A percentile compares a stretch with the other conserved stretches of the same genome.
phyloP scores from a whole-genome alignment of 139 green algal genomes.

The Chlorella sp. region DNA sequence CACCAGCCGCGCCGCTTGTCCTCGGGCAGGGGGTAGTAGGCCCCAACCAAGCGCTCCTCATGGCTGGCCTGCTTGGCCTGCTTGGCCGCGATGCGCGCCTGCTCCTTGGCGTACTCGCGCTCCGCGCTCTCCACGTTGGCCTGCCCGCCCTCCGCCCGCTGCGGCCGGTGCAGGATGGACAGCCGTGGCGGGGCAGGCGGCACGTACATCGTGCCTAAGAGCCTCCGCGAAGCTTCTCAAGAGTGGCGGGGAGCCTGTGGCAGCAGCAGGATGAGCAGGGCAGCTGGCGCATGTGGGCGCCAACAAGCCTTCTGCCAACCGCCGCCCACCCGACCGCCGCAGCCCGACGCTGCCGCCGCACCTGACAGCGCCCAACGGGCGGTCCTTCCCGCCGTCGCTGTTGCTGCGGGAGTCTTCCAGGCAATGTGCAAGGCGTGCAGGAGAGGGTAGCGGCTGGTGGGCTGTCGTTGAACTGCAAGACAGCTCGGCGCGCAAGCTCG shows the following conservation, averaged over 20 bases:
- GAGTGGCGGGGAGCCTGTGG: neutral
- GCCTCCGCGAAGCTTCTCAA: neutral
- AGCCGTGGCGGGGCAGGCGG: no score
- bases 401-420: no score
- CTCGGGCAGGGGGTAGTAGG: neutral
- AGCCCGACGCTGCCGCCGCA: neutral
- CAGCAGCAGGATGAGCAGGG: neutral
- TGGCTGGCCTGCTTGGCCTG: neutral
- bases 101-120: neutral
- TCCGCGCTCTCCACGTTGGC: slow-evolving; percentile 6
- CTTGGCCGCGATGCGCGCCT: slow-evolving; percentile 11
- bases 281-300: neutral
- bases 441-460: no score
- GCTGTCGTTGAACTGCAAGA: no score
- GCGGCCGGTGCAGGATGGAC: slow-evolving; percentile 6
- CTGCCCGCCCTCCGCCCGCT: neutral
- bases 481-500: no score
- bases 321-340: neutral
- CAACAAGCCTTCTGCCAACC: neutral
- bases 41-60: slow-evolving; percentile 15
- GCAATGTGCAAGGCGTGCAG: no score
- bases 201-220: slow-evolving; percentile 1
- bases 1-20: slow-evolving; percentile 14
- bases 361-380: no score
- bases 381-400: no score